Evolutionary conservation across 2,329 filamentous ascomycete genomes (phyloP).

Genomic region (Coniochaeta pulveracea): DNA sequence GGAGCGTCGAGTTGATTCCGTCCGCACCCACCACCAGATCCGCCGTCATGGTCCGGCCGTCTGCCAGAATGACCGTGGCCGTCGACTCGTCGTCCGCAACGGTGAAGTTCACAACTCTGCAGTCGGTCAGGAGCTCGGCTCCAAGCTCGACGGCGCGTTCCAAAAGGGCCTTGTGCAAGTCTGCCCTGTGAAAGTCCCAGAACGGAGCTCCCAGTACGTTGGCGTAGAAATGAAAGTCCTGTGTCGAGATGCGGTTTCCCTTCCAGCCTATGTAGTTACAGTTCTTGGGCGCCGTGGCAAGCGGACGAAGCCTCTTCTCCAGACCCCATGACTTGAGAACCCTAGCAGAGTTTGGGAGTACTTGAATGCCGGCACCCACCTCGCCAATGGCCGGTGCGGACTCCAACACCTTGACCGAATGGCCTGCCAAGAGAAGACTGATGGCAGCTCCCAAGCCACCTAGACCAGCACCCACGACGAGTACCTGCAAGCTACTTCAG

Average conservation of each 20-base stretch:
- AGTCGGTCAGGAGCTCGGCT: constrained; percentile 28
- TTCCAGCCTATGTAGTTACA: constrained; percentile 42
- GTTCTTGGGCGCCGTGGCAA: constrained; percentile 27
- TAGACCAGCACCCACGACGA: constrained; percentile 44
- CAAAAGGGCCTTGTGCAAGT: constrained; percentile 35
- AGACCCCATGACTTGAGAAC: constrained; percentile 38
- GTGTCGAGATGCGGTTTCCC: constrained; percentile 31
- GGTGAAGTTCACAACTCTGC: too few species aligned
- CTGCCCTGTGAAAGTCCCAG: constrained; percentile 43
- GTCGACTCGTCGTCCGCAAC: constrained; percentile 4
- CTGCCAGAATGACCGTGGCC: constrained; percentile 25
- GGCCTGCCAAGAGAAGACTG: constrained; percentile 29
- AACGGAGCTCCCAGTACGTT: constrained; percentile 26
- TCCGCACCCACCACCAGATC: constrained; percentile 36
- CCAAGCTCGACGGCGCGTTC: constrained; percentile 35
- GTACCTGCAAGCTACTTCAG: too few species aligned
- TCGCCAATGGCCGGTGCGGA: constrained; percentile 32
- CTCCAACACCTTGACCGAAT: constrained; percentile 36
- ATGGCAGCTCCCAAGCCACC: constrained; percentile 41
- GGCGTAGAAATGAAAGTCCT: constrained; percentile 33
- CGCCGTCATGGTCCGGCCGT: constrained; percentile 22
- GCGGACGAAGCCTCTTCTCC: constrained; percentile 22
- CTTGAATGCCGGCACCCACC: constrained; percentile 38
- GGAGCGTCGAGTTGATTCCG: constrained; percentile 31
- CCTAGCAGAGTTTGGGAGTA: constrained; percentile 33